phyloP scores from a whole-genome alignment of 1,284 basidiomycete genomes.

The Tetrapyrgos nigripes region DNA sequence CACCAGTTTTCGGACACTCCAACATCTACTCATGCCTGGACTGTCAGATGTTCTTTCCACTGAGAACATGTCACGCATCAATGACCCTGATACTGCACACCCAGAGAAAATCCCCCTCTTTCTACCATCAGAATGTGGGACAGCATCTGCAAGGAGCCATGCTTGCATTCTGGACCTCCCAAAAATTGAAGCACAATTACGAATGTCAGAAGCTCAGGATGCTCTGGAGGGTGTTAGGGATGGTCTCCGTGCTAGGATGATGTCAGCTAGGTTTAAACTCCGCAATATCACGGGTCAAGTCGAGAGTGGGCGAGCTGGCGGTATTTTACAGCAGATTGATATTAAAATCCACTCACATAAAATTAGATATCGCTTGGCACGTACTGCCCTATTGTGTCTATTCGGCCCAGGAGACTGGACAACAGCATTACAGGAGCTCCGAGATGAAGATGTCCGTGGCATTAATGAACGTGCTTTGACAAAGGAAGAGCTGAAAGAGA shows the following conservation, averaged over 20 bases:
- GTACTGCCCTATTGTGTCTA: constrained; percentile 1
- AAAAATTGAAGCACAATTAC: not conserved
- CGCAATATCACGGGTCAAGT: no score
- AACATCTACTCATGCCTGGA: not conserved
- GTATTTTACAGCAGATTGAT: constrained; percentile 4
- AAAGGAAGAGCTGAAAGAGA: constrained; percentile 8
- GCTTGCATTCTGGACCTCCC: not conserved
- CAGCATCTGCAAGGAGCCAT: no score
- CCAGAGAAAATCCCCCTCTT: not conserved
- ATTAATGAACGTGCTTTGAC: constrained; percentile 13
- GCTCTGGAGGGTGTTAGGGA: not conserved
- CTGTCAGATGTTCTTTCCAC: not conserved
- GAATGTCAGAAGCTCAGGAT: not conserved
- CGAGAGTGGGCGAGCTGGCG: not conserved
- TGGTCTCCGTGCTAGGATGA: no score
- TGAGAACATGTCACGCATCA: not conserved
- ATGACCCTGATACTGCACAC: not conserved
- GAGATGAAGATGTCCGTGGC: constrained; percentile 13
- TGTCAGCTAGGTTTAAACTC: no score
- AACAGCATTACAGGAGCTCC: not conserved
- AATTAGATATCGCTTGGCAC: constrained; percentile 2
- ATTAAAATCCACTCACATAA: not conserved
- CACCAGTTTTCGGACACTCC: not conserved
- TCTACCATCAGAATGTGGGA: not conserved
- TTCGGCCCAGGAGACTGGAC: constrained; percentile 15